phyloP scores from a whole-genome alignment of 352 stramenopile genomes.

The Globisporangium takayamanum region DNA sequence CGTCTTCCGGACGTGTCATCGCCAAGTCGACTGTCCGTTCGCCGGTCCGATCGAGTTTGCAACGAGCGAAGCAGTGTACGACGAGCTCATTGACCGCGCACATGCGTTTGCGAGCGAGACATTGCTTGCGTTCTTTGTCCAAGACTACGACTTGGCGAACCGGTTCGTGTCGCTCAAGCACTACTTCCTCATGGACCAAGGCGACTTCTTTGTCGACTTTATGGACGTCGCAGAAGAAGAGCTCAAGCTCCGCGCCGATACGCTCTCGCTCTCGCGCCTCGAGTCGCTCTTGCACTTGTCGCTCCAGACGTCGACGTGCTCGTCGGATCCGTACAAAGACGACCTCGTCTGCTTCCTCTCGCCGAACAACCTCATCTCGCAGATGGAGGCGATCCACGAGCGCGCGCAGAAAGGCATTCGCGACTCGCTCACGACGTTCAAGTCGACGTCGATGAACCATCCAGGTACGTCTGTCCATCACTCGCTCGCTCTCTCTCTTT shows the following conservation, averaged over 20 bases:
- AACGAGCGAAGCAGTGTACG: slow-evolving; percentile 61
- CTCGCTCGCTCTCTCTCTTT: background rate
- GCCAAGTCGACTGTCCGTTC: slow-evolving; percentile 76
- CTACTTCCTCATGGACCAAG: slow-evolving; percentile 98
- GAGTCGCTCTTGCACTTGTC: slow-evolving; percentile 93
- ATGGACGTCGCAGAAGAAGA: slow-evolving; percentile 95
- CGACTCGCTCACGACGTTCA: slow-evolving; percentile 71
- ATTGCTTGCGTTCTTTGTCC: slow-evolving; percentile 75
- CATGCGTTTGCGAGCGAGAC: slow-evolving; percentile 74
- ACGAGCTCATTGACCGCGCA: slow-evolving; percentile 81
- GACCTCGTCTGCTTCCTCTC: slow-evolving; percentile 87
- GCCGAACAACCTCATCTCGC: slow-evolving; percentile 84
- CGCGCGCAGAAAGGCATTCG: slow-evolving; percentile 55
- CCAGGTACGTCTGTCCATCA: slow-evolving; percentile 16
- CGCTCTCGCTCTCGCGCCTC: slow-evolving; percentile 84
- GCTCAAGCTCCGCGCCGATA: slow-evolving; percentile 84
- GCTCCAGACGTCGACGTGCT: slow-evolving; percentile 90
- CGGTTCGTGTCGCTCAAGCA: slow-evolving; percentile 90
- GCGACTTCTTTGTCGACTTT: slow-evolving; percentile 98
- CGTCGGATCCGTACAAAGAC: slow-evolving; percentile 85
- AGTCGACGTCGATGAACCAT: slow-evolving; percentile 56
- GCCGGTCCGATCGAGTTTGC: slow-evolving; percentile 59
- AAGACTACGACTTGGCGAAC: slow-evolving; percentile 75
- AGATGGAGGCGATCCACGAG: slow-evolving; percentile 91
- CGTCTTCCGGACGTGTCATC: slow-evolving; percentile 80